Conservation (phyloP, 2,329 filamentous ascomycete species). For the Neopestalotiopsis clavispora region DNA sequence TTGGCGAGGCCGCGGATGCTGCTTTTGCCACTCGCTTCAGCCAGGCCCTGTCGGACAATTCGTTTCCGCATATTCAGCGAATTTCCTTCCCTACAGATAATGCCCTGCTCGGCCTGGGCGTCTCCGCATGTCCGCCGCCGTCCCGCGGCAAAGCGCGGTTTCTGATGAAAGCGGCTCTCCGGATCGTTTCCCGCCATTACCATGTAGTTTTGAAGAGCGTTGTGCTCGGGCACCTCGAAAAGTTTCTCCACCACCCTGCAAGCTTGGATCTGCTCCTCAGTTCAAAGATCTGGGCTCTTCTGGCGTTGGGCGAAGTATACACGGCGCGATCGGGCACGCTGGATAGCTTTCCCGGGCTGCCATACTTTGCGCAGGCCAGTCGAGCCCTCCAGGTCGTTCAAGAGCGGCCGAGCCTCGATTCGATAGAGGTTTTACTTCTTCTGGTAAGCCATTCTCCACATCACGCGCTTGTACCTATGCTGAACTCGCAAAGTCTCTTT, state of each 20-base stretch:
- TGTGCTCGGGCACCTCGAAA: conserved; percentile 29
- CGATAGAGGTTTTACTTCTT: conserved; percentile 48
- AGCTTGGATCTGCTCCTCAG: not conserved
- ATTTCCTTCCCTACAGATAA: conserved; percentile 40
- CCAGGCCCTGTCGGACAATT: conserved; percentile 37
- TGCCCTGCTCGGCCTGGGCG: conserved; percentile 31
- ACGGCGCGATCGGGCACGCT: conserved; percentile 40
- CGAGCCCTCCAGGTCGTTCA: conserved; percentile 42
- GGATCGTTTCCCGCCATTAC: conserved; percentile 44
- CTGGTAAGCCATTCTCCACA: conserved; percentile 40
- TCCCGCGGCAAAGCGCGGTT: conserved; percentile 41
- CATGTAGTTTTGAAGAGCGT: conserved; percentile 46
- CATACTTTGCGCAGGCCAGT: conserved; percentile 47
- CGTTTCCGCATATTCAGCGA: conserved; percentile 37
- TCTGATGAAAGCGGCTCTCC: conserved; percentile 45
- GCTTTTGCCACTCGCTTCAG: conserved; percentile 42
- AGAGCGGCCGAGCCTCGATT: conserved; percentile 47
- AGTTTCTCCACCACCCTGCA: not conserved
- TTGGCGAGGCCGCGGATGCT: conserved; percentile 42
- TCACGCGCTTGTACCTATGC: not conserved
- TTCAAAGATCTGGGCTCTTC: conserved; percentile 46
- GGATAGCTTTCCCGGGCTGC: conserved; percentile 46
- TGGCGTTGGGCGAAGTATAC: conserved; percentile 52
- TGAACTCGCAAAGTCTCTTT: conserved; percentile 42
- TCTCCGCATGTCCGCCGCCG: conserved; percentile 42